Evolutionary conservation across 768 basidiomycete genomes (phyloP).

Genomic region (Amanita pallidorosea): DNA sequence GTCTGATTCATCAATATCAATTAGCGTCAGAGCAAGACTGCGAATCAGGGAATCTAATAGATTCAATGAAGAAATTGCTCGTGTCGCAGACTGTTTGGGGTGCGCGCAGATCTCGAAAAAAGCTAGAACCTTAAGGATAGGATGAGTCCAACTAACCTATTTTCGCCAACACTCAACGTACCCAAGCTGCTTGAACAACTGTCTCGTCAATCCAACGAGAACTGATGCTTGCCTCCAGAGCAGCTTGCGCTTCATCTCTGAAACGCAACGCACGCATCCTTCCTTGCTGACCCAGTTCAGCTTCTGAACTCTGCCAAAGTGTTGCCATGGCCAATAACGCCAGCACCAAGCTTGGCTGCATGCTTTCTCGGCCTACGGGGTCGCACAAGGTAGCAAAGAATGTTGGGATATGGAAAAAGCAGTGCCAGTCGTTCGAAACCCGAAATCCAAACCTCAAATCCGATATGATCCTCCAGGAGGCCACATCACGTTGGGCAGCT

Average conservation of each 20-base stretch:
- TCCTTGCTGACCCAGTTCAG: slow-evolving; percentile 37
- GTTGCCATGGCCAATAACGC: slow-evolving; percentile 55
- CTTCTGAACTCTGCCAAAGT: slow-evolving; percentile 62
- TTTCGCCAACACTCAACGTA: slow-evolving; percentile 19
- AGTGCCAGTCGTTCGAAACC: slow-evolving; percentile 59
- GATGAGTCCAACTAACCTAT: not conserved
- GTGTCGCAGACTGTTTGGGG: slow-evolving; percentile 42
- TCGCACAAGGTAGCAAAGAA: slow-evolving; percentile 55
- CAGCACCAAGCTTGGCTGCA: slow-evolving; percentile 61
- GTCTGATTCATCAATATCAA: slow-evolving; percentile 49
- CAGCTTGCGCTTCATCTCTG: slow-evolving; percentile 57
- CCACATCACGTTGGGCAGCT: slow-evolving; percentile 32
- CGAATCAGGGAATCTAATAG: slow-evolving; percentile 64
- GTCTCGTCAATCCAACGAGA: slow-evolving; percentile 66
- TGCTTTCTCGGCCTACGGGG: slow-evolving; percentile 35
- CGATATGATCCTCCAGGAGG: slow-evolving; percentile 31
- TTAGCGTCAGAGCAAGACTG: slow-evolving; percentile 41
- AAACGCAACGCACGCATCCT: slow-evolving; percentile 48
- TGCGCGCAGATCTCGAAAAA: slow-evolving; percentile 67
- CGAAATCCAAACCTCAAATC: slow-evolving; percentile 60
- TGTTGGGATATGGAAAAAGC: slow-evolving; percentile 60
- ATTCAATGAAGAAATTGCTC: slow-evolving; percentile 45
- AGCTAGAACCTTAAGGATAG: slow-evolving; percentile 41
- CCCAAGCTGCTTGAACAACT: slow-evolving; percentile 70
- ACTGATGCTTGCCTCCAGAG: slow-evolving; percentile 61